Evolutionary conservation across 139 green algal genomes (phyloP).

Genomic region (Ettlia oleoabundans): DNA sequence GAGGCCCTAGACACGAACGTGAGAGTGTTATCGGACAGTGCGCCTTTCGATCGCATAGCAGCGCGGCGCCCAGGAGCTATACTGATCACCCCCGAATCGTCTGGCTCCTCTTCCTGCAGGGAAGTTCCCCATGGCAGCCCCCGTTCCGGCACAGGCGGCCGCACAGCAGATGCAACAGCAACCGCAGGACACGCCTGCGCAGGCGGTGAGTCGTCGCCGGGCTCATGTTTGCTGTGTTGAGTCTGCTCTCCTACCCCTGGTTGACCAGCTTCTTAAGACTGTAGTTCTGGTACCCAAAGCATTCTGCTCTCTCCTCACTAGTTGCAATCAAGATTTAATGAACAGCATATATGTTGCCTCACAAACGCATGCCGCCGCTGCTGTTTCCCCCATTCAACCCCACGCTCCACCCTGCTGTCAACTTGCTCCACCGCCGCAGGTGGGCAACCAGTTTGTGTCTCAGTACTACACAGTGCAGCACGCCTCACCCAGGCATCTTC

Average conservation of each 20-base stretch:
- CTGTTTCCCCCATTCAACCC: background rate
- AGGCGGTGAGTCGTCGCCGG: conserved; percentile 14
- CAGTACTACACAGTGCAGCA: conserved; percentile 90
- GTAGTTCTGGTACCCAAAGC: background rate
- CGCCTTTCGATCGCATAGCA: no score
- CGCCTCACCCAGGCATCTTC: conserved; percentile 67
- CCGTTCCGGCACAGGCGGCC: background rate
- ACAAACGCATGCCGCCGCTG: background rate
- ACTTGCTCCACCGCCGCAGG: conserved; percentile 41
- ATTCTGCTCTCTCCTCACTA: no score
- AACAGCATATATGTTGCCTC: no score
- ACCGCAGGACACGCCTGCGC: conserved; percentile 11
- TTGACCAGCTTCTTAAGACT: background rate
- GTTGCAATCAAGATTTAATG: no score
- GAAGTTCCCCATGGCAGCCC: background rate
- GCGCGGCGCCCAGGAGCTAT: no score
- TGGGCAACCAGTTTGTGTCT: conserved; percentile 84
- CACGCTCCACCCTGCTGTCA: background rate
- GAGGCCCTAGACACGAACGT: no score
- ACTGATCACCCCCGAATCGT: no score
- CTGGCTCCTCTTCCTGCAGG: background rate
- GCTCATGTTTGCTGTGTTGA: no score
- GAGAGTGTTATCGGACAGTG: no score
- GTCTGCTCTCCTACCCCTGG: no score
- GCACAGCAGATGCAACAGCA: conserved; percentile 11